Evolutionary conservation across 1,284 basidiomycete species (phyloP).

Genomic region (Ceraceosorus guamensis): DNA sequence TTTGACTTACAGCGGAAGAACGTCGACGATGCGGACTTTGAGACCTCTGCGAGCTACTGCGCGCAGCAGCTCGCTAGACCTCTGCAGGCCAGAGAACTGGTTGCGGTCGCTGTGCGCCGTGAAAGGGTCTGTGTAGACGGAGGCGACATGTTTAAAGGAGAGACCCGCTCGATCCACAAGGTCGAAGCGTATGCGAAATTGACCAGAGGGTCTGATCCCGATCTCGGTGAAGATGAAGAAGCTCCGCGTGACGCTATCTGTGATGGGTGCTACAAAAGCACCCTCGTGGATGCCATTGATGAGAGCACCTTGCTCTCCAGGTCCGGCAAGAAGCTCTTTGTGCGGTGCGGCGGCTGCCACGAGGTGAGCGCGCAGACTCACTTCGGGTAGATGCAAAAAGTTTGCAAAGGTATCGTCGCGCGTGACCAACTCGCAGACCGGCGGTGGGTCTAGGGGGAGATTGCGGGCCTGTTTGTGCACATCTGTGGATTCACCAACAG

Average conservation of each 20-base stretch:
- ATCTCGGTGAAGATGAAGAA: slow-evolving; percentile 38
- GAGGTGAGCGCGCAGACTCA: background rate
- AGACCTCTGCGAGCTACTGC: slow-evolving; percentile 6
- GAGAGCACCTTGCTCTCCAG: background rate
- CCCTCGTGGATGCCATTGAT: background rate
- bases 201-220: slow-evolving; percentile 21
- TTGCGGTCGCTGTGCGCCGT: slow-evolving; percentile 14
- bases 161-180: slow-evolving; percentile 10
- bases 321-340: background rate
- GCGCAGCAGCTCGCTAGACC: slow-evolving; percentile 2
- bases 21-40: slow-evolving; percentile 4
- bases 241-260: slow-evolving; percentile 5
- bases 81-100: background rate
- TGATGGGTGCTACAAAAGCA: background rate
- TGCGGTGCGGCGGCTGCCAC: background rate
- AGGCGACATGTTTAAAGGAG: slow-evolving; percentile 1
- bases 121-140: slow-evolving; percentile 12
- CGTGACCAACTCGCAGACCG: slow-evolving; percentile 8
- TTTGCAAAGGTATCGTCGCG: background rate
- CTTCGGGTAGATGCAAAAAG: background rate
- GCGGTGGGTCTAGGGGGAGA: slow-evolving; percentile 9
- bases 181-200: slow-evolving; percentile 29
- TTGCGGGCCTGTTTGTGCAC: background rate
- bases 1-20: background rate
- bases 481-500: background rate